Evolutionary conservation across 108 stramenopile genomes (phyloP).

Genomic region (Discostella stelligeroides): DNA sequence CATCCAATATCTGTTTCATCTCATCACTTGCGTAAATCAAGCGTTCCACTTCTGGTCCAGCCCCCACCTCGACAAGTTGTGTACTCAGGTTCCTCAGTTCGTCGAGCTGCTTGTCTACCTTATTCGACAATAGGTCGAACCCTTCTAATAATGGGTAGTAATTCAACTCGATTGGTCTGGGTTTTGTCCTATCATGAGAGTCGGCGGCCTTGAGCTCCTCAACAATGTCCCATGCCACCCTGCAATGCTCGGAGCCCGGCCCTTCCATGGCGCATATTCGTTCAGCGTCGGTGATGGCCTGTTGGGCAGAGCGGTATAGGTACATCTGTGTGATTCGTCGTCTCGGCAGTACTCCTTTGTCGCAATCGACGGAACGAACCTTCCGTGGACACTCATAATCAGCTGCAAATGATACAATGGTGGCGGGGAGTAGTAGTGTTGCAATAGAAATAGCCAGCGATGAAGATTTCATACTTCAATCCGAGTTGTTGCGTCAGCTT

Average conservation of each 20-base stretch:
- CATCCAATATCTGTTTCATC: constrained; percentile 48
- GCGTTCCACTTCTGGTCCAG: constrained; percentile 48
- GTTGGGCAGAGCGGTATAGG: constrained; percentile 48
- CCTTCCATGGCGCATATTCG: constrained; percentile 43
- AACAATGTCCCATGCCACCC: constrained; percentile 66
- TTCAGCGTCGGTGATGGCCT: constrained; percentile 60
- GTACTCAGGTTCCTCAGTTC: constrained; percentile 47
- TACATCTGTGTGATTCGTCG: neutral
- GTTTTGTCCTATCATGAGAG: constrained; percentile 26
- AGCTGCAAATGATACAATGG: neutral
- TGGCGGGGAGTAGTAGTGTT: constrained; percentile 3
- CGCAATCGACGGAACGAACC: neutral
- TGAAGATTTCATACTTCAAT: constrained; percentile 1
- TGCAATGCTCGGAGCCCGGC: constrained; percentile 42
- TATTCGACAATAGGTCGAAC: constrained; percentile 48
- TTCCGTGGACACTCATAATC: neutral
- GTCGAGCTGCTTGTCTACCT: constrained; percentile 60
- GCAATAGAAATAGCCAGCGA: constrained; percentile 1
- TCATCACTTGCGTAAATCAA: constrained; percentile 48
- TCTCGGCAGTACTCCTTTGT: neutral
- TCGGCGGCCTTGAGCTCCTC: constrained; percentile 70
- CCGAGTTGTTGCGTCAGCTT: neutral
- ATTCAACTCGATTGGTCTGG: constrained; percentile 18
- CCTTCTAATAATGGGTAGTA: constrained; percentile 44
- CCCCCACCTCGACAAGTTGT: constrained; percentile 49